phyloP scores from a whole-genome alignment of 768 basidiomycete species.

The Psilocybe cyanescens region DNA sequence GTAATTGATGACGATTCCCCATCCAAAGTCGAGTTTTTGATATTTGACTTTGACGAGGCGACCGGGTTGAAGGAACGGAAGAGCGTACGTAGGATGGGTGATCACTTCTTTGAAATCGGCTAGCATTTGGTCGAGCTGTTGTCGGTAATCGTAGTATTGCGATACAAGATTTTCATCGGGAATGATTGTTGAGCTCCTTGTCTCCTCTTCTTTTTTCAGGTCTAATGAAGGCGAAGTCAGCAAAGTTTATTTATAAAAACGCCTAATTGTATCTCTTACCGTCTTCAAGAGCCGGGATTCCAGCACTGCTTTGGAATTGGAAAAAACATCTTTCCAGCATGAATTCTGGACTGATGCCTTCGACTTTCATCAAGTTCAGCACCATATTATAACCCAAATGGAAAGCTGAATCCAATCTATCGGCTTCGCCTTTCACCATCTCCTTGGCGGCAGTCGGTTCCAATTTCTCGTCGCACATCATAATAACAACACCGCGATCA shows the following conservation, averaged over 20 bases:
- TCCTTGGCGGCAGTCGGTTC: conserved; percentile 90
- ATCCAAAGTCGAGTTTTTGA: conserved; percentile 89
- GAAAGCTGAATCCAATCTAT: conserved; percentile 96
- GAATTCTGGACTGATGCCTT: conserved; percentile 96
- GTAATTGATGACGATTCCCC: conserved; percentile 94
- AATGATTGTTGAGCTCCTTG: conserved; percentile 66
- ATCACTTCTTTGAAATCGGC: conserved; percentile 91
- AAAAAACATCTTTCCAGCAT: conserved; percentile 98
- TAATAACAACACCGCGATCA: conserved; percentile 98
- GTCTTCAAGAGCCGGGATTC: conserved; percentile 83
- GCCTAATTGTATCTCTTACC: conserved; percentile 51
- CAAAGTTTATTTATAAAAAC: not conserved
- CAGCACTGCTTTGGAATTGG: conserved; percentile 95
- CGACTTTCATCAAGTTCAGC: conserved; percentile 96
- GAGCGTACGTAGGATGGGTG: conserved; percentile 92
- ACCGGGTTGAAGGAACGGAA: conserved; percentile 92
- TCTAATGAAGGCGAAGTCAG: conserved; percentile 49
- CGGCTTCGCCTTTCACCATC: conserved; percentile 99
- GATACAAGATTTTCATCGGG: conserved; percentile 83
- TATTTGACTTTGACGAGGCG: conserved; percentile 92
- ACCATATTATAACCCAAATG: conserved; percentile 99
- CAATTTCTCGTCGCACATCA: conserved; percentile 99
- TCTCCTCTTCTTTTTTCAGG: conserved; percentile 71
- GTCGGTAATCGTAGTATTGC: conserved; percentile 92
- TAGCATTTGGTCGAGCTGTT: conserved; percentile 88